phyloP scores from a whole-genome alignment of 164 flowering plant species.

The Warburgia ugandensis region DNA sequence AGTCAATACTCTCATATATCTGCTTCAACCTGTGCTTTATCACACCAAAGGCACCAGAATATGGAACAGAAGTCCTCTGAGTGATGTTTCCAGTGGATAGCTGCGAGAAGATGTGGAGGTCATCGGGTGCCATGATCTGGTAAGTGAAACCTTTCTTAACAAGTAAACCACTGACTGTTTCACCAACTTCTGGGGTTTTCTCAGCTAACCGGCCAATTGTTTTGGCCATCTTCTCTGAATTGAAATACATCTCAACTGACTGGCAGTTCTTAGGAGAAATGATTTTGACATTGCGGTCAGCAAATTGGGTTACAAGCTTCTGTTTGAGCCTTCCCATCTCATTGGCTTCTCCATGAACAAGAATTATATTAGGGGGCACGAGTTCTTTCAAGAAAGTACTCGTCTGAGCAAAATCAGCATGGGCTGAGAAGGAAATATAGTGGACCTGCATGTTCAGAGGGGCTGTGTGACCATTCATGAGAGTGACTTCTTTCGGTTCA shows the following conservation, averaged over 20 bases:
- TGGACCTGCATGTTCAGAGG: constrained; percentile 94
- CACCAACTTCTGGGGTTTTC: constrained; percentile 73
- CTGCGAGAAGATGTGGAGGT: constrained; percentile 86
- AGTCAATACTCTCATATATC: constrained; percentile 80
- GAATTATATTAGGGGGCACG: constrained; percentile 89
- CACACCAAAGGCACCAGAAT: constrained; percentile 75
- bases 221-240: constrained; percentile 92
- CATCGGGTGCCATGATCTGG: constrained; percentile 95
- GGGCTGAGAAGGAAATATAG: constrained; percentile 96
- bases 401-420: constrained; percentile 91
- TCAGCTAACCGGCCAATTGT: constrained; percentile 83
- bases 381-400: constrained; percentile 82
- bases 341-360: constrained; percentile 92
- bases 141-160: constrained; percentile 93
- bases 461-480: constrained; percentile 79
- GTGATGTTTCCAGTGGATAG: constrained; percentile 67
- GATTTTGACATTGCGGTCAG: constrained; percentile 72
- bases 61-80: constrained; percentile 83
- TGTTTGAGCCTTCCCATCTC: constrained; percentile 93
- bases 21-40: constrained; percentile 69
- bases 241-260: constrained; percentile 91
- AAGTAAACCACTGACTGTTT: constrained; percentile 75
- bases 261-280: constrained; percentile 90
- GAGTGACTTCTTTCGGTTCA: constrained; percentile 93
- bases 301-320: constrained; percentile 65